These are phyloP conservation scores for Capsella rubella DNA, from an alignment of 441 rosid species.

Conservation along the genomic window DNA sequence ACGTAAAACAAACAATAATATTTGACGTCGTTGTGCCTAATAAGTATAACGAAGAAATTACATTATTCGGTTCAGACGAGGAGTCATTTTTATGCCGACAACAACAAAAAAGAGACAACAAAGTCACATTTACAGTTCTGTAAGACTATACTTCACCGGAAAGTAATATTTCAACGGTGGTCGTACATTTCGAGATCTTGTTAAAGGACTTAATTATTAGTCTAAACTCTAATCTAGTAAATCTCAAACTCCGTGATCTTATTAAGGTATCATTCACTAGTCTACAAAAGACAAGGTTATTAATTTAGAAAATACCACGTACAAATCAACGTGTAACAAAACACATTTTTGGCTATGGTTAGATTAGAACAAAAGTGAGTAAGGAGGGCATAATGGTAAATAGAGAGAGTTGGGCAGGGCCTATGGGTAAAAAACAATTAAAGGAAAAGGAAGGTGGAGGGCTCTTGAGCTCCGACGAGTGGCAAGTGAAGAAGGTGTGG, in stretches of 20 bases:
- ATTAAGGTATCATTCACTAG: neutral
- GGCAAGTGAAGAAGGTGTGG: constrained; percentile 45
- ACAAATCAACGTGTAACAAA: neutral
- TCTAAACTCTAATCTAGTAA: neutral
- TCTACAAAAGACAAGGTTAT: neutral
- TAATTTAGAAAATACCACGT: neutral
- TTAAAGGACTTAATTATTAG: neutral
- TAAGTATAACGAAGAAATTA: neutral
- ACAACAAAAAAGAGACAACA: constrained; percentile 1
- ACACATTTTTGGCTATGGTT: neutral
- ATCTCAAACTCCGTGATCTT: neutral
- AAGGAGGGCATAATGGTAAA: constrained; percentile 30
- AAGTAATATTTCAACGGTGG: neutral
- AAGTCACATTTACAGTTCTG: constrained; percentile 4
- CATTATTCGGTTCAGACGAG: constrained; percentile 5
- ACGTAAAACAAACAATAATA: neutral
- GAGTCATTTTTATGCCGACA: constrained; percentile 24
- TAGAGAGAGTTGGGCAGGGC: constrained; percentile 11
- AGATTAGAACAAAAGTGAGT: constrained; percentile 4
- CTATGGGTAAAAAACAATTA: constrained; percentile 21
- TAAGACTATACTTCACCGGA: constrained; percentile 1
- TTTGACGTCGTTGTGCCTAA: neutral
- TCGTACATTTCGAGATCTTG: neutral
- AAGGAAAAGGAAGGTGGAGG: constrained; percentile 18
- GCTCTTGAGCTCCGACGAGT: constrained; percentile 46